A percentile compares a stretch with the other conserved stretches of the same genome.
Evolutionary conservation across 2,329 filamentous ascomycete species (phyloP).

Genomic region (Teratosphaeria gauchensis): DNA sequence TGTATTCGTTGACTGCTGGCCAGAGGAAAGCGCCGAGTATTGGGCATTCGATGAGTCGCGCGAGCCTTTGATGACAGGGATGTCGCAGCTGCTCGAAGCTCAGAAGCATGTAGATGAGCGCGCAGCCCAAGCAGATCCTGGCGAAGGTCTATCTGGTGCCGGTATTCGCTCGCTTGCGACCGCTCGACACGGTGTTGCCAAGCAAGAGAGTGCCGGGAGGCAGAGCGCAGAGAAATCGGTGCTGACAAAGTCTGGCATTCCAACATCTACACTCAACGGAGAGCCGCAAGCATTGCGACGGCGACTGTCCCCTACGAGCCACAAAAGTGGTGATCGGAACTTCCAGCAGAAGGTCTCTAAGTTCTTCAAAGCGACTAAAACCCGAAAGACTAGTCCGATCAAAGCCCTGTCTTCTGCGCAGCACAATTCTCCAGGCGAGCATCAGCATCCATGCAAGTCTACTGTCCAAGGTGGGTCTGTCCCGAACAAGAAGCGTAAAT

Average conservation of each 20-base stretch:
- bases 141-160: constrained; percentile 22
- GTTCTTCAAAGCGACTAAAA: constrained; percentile 3
- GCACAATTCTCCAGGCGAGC: background rate
- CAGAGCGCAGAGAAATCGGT: constrained; percentile 18
- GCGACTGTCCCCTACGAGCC: constrained; percentile 10
- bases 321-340: background rate
- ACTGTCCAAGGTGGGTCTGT: background rate
- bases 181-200: constrained; percentile 4
- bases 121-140: constrained; percentile 16
- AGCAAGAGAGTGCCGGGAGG: constrained; percentile 6
- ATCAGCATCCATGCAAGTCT: too few species aligned
- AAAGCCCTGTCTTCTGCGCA: background rate
- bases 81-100: constrained; percentile 46
- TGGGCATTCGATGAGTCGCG: constrained; percentile 55
- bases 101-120: constrained; percentile 44
- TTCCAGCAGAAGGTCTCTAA: constrained; percentile 6
- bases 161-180: constrained; percentile 21
- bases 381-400: background rate
- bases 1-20: constrained; percentile 59
- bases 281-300: constrained; percentile 25
- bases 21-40: constrained; percentile 46
- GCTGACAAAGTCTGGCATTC: constrained; percentile 30
- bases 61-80: constrained; percentile 46
- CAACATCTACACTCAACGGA: constrained; percentile 29
- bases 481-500: constrained; percentile 3